These are phyloP conservation scores for Vigna hirtella DNA, from an alignment of 306 rosid genomes.

Conservation along the genomic window DNA sequence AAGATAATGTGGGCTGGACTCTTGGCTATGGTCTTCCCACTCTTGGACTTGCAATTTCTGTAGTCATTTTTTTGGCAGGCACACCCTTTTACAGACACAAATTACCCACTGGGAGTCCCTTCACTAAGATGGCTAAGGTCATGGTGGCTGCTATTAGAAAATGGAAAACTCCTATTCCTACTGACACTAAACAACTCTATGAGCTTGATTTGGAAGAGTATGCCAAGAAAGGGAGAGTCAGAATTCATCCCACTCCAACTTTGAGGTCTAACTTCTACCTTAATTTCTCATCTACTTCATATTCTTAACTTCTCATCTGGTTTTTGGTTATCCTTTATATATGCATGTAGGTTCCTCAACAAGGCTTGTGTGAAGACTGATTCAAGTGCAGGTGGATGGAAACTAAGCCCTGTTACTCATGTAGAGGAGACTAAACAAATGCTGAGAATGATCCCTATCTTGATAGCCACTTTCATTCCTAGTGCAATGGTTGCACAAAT, in stretches of 20 bases:
- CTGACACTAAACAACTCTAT: slow-evolving; percentile 60
- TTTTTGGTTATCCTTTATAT: background rate
- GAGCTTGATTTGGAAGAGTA: slow-evolving; percentile 61
- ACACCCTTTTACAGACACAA: slow-evolving; percentile 72
- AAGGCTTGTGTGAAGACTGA: slow-evolving; percentile 57
- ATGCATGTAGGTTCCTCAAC: slow-evolving; percentile 58
- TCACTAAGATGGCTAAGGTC: slow-evolving; percentile 59
- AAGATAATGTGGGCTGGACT: slow-evolving; percentile 70
- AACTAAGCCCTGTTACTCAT: slow-evolving; percentile 64
- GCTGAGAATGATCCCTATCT: slow-evolving; percentile 67
- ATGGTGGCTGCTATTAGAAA: slow-evolving; percentile 61
- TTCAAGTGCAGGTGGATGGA: slow-evolving; percentile 54
- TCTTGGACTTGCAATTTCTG: slow-evolving; percentile 61
- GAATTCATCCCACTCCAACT: slow-evolving; percentile 58
- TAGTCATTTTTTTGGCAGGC: slow-evolving; percentile 62
- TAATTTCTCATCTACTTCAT: background rate
- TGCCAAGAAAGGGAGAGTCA: slow-evolving; percentile 46
- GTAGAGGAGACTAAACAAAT: slow-evolving; percentile 83
- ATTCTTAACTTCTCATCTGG: background rate
- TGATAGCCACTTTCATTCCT: slow-evolving; percentile 60
- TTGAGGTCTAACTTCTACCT: slow-evolving; percentile 52
- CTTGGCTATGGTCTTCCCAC: slow-evolving; percentile 82
- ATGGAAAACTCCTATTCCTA: slow-evolving; percentile 53
- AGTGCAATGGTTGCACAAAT: slow-evolving; percentile 58
- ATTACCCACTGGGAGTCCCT: slow-evolving; percentile 64